Evolutionary conservation across 345 rosid species (phyloP).

Genomic region (Eucalyptus regnans): DNA sequence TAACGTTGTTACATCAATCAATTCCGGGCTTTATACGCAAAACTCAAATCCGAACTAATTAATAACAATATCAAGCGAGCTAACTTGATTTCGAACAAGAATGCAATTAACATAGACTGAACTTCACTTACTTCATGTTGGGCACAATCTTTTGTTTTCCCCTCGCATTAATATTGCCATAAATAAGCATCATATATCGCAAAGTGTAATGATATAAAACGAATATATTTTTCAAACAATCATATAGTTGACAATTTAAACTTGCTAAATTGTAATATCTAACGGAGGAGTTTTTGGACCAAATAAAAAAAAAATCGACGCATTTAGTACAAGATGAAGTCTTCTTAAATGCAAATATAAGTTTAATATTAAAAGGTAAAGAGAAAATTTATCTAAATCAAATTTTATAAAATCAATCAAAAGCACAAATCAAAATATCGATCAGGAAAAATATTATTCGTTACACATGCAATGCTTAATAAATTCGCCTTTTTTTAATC

Average conservation of each 20-base stretch:
- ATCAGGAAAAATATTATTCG: fast-evolving
- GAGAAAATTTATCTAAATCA: not conserved
- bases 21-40: fast-evolving
- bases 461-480: fast-evolving
- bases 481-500: not conserved
- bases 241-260: not conserved
- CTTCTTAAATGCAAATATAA: not conserved
- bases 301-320: fast-evolving
- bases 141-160: not conserved
- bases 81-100: not conserved
- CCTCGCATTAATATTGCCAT: not conserved
- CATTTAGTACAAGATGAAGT: not conserved
- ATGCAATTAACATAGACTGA: not conserved
- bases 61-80: not conserved
- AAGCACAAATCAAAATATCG: fast-evolving
- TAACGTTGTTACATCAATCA: not conserved
- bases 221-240: not conserved
- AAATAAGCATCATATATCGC: not conserved
- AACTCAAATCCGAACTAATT: not conserved
- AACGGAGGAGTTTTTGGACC: not conserved
- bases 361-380: not conserved
- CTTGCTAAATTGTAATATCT: not conserved
- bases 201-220: not conserved
- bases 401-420: not conserved
- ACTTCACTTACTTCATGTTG: not conserved